These are phyloP conservation scores for Collariella sp. DNA, from an alignment of 495 filamentous ascomycete species.

Conservation along the genomic window DNA sequence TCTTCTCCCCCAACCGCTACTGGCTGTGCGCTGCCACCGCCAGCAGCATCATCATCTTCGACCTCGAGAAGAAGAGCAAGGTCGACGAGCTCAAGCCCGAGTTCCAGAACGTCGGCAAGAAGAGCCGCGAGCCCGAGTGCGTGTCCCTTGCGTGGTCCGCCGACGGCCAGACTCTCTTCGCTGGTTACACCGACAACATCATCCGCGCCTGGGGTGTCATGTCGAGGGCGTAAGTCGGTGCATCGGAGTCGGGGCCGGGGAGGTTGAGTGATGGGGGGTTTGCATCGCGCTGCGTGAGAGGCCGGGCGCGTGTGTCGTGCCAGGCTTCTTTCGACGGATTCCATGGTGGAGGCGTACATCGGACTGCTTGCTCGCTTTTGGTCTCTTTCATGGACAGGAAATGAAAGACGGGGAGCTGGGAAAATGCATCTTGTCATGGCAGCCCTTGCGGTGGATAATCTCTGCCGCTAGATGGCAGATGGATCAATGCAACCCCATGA, in stretches of 20 bases:
- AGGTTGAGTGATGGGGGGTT: conserved; percentile 16
- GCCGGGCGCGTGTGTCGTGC: conserved; percentile 11
- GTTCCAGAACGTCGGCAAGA: conserved; percentile 93
- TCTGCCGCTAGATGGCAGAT: conserved; percentile 21
- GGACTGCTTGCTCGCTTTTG: conserved; percentile 34
- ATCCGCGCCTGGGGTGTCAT: conserved; percentile 99
- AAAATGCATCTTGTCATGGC: conserved; percentile 24
- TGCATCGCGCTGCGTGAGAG: conserved; percentile 22
- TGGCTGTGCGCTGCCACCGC: conserved; percentile 98
- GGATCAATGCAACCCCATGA: conserved; percentile 25
- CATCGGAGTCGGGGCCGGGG: conserved; percentile 13
- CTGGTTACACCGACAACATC: conserved; percentile 99
- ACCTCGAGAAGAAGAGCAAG: conserved; percentile 99
- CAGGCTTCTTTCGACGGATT: conserved; percentile 27
- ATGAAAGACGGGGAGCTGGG: conserved; percentile 29
- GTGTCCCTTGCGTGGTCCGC: conserved; percentile 93
- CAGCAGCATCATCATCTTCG: conserved; percentile 99
- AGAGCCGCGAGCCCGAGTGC: conserved; percentile 98
- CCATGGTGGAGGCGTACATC: conserved; percentile 34
- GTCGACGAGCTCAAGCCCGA: conserved; percentile 99
- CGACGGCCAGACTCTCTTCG: conserved; percentile 97
- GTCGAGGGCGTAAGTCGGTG: conserved; percentile 49
- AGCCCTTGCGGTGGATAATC: conserved; percentile 7
- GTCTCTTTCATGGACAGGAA: conserved; percentile 29
- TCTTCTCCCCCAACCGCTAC: conserved; percentile 99